These are phyloP conservation scores for Kockovaella imperatae DNA, from an alignment of 768 basidiomycete genomes.

Conservation along the genomic window DNA sequence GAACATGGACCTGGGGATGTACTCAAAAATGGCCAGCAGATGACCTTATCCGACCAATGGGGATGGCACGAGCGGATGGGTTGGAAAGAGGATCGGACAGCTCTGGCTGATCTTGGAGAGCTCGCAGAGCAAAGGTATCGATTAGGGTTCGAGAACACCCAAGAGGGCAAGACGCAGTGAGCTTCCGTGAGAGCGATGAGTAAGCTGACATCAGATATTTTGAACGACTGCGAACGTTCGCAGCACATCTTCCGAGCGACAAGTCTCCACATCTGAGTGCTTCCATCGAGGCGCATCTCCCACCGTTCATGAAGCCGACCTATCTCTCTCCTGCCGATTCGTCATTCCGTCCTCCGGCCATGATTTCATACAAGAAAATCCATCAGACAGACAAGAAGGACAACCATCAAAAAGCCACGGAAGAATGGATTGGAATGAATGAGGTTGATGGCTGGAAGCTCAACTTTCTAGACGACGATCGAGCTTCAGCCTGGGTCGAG, in stretches of 20 bases:
- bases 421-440: slow-evolving; percentile 26
- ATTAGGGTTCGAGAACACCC: slow-evolving; percentile 5
- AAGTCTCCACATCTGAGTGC: slow-evolving; percentile 3
- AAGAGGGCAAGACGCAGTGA: slow-evolving; percentile 13
- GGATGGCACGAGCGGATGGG: slow-evolving; percentile 15
- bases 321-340: neutral
- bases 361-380: slow-evolving; percentile 30
- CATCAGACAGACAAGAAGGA: slow-evolving; percentile 33
- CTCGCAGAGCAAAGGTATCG: slow-evolving; percentile 19
- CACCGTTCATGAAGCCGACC: neutral
- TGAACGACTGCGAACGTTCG: slow-evolving; percentile 12
- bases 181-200: neutral
- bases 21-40: too few relatives aligned
- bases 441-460: slow-evolving; percentile 27
- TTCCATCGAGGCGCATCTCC: slow-evolving; percentile 11
- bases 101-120: slow-evolving; percentile 17
- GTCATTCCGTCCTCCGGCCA: slow-evolving; percentile 6
- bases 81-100: slow-evolving; percentile 6
- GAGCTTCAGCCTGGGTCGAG: slow-evolving; percentile 22
- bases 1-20: too few relatives aligned
- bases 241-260: slow-evolving; percentile 3
- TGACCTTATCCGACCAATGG: too few relatives aligned
- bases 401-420: slow-evolving; percentile 6
- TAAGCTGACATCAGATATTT: slow-evolving; percentile 10
- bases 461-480: slow-evolving; percentile 28